These are phyloP conservation scores for Psilocybe sp. DNA, from an alignment of 768 basidiomycete genomes.

Conservation along the genomic window DNA sequence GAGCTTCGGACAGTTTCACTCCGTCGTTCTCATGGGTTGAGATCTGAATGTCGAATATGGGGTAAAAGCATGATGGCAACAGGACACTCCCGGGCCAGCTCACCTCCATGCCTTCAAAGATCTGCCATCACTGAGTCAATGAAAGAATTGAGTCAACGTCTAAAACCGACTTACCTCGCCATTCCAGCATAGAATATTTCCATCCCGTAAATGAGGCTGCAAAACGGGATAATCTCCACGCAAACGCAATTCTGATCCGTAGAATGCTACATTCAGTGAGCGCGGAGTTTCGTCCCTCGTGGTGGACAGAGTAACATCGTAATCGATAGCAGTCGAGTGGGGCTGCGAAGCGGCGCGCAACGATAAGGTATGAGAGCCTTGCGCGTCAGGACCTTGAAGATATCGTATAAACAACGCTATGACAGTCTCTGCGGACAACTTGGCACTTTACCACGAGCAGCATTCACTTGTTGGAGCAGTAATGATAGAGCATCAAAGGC, in stretches of 20 bases:
- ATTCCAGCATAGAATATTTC: constrained; percentile 79
- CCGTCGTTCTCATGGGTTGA: constrained; percentile 70
- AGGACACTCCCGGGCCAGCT: constrained; percentile 10
- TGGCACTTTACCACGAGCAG: constrained; percentile 48
- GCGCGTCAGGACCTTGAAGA: constrained; percentile 63
- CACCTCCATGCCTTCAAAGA: constrained; percentile 82
- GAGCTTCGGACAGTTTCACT: constrained; percentile 39
- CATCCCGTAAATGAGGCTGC: constrained; percentile 65
- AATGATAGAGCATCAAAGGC: constrained; percentile 8
- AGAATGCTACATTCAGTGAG: constrained; percentile 46
- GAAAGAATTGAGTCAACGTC: not conserved
- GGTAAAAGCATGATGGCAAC: too few relatives aligned
- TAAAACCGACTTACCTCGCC: constrained; percentile 58
- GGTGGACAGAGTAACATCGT: not conserved
- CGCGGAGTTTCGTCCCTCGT: not conserved
- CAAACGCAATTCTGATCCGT: constrained; percentile 73
- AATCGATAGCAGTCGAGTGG: not conserved
- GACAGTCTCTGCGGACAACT: not conserved
- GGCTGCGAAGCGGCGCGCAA: not conserved
- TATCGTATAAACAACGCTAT: not conserved
- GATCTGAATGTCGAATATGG: constrained; percentile 38
- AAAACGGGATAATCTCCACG: constrained; percentile 55
- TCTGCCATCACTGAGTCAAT: constrained; percentile 23
- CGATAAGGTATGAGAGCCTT: constrained; percentile 21
- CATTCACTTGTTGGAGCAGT: constrained; percentile 45